Conservation (phyloP, 2,329 filamentous ascomycete genomes). For the Monilinia aucupariae region DNA sequence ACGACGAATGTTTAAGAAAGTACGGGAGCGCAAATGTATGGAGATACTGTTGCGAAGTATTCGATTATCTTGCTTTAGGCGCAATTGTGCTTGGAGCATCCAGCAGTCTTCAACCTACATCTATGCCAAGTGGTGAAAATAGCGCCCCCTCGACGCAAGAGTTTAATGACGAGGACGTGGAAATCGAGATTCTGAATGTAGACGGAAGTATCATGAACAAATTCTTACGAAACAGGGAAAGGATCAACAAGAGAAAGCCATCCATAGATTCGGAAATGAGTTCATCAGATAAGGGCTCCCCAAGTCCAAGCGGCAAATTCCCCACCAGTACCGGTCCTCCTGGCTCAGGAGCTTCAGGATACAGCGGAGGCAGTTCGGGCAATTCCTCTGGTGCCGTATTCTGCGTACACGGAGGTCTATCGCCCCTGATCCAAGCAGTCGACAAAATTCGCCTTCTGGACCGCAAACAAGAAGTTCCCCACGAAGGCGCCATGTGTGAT, state of each 20-base stretch:
- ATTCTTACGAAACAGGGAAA: conserved; percentile 50
- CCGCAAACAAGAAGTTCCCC: conserved; percentile 94
- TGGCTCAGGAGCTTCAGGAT: conserved; percentile 71
- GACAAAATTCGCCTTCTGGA: conserved; percentile 95
- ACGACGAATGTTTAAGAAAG: conserved; percentile 93
- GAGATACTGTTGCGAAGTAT: conserved; percentile 95
- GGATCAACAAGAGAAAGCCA: conserved; percentile 31
- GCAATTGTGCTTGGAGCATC: conserved; percentile 92
- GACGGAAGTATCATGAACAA: conserved; percentile 72
- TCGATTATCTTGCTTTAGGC: conserved; percentile 96
- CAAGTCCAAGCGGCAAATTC: conserved; percentile 35
- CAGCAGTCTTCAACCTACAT: conserved; percentile 49
- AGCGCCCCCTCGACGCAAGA: conserved; percentile 44
- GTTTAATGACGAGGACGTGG: conserved; percentile 64
- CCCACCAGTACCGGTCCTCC: conserved; percentile 62
- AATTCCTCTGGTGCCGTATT: conserved; percentile 78
- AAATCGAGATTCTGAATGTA: conserved; percentile 89
- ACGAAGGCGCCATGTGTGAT: conserved; percentile 98
- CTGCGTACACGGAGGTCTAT: conserved; percentile 91
- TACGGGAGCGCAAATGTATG: conserved; percentile 96
- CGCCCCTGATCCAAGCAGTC: conserved; percentile 83
- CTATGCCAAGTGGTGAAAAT: conserved; percentile 37
- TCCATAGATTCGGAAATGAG: conserved; percentile 38
- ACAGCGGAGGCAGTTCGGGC: conserved; percentile 57
- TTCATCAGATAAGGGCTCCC: conserved; percentile 31